Conservation (phyloP, 139 green algal genomes). For the Picochlorum sp. region DNA sequence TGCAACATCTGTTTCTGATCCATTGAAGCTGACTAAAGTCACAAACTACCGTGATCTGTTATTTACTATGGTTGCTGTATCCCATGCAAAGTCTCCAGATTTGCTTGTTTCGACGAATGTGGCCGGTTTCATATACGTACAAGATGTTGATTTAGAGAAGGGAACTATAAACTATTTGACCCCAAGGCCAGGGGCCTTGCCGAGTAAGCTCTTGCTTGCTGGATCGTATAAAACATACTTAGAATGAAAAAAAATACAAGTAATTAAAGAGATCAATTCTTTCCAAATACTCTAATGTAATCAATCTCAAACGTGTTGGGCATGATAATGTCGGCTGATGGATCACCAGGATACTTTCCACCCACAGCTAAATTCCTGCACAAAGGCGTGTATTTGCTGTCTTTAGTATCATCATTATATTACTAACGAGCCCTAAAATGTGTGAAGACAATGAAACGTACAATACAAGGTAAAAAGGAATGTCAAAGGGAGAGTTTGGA, state of each 20-base stretch:
- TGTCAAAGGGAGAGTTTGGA: conserved; percentile 4
- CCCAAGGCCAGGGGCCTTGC: conserved; percentile 58
- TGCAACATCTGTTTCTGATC: conserved; percentile 28
- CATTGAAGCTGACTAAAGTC: conserved; percentile 17
- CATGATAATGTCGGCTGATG: background rate
- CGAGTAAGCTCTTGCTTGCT: conserved; percentile 59
- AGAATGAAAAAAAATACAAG: conserved; percentile 19
- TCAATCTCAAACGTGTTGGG: background rate
- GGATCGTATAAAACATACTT: conserved; percentile 59
- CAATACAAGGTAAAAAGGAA: conserved; percentile 7
- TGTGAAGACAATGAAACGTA: no score
- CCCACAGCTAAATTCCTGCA: conserved; percentile 10
- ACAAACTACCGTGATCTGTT: conserved; percentile 36
- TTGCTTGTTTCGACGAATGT: conserved; percentile 56
- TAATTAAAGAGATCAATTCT: background rate
- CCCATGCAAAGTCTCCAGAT: conserved; percentile 48
- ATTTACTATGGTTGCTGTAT: conserved; percentile 78
- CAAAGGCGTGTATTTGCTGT: no score
- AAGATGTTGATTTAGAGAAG: conserved; percentile 51
- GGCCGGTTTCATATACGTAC: conserved; percentile 79
- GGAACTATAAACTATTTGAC: conserved; percentile 59
- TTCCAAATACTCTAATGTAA: conserved; percentile 11
- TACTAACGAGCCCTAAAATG: no score
- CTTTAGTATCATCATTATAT: no score
- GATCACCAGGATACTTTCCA: background rate